Percentiles rank a stretch among this genome's conserved stretches.
phyloP scores from a whole-genome alignment of 2,329 filamentous ascomycete genomes.

The Tolypocladium endophyticum region DNA sequence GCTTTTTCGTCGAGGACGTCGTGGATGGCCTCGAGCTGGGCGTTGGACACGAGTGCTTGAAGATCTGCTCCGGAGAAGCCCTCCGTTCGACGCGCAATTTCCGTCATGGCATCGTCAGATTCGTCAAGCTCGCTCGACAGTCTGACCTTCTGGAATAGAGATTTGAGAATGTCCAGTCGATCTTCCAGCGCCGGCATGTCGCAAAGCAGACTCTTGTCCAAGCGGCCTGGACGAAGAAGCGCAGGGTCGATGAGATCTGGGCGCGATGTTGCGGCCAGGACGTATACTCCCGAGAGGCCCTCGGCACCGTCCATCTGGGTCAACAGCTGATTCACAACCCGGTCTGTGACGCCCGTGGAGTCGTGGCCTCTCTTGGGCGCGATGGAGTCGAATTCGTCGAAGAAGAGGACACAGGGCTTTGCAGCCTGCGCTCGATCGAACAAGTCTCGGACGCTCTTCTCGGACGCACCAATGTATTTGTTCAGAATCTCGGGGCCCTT shows the following conservation, averaged over 20 bases:
- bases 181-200: slow-evolving; percentile 76
- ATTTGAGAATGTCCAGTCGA: slow-evolving; percentile 76
- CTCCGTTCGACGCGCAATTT: slow-evolving; percentile 69
- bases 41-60: slow-evolving; percentile 91
- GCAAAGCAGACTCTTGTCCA: slow-evolving; percentile 89
- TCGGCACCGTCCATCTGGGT: slow-evolving; percentile 99
- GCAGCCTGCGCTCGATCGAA: slow-evolving; percentile 90
- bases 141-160: slow-evolving; percentile 72
- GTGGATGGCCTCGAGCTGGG: slow-evolving; percentile 93
- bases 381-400: slow-evolving; percentile 97
- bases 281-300: slow-evolving; percentile 88
- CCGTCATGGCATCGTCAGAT: slow-evolving; percentile 46
- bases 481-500: slow-evolving; percentile 98
- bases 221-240: slow-evolving; percentile 75
- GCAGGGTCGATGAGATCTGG: slow-evolving; percentile 95
- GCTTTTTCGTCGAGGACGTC: slow-evolving; percentile 61
- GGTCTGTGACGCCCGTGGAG: slow-evolving; percentile 94
- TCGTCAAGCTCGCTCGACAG: slow-evolving; percentile 56
- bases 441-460: slow-evolving; percentile 90
- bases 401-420: slow-evolving; percentile 89
- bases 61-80: slow-evolving; percentile 92
- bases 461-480: slow-evolving; percentile 96
- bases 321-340: slow-evolving; percentile 94
- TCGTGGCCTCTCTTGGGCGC: slow-evolving; percentile 96
- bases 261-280: slow-evolving; percentile 84